Evolutionary conservation across 2,329 filamentous ascomycete genomes (phyloP).

Genomic region (Scytalidium lignicola): DNA sequence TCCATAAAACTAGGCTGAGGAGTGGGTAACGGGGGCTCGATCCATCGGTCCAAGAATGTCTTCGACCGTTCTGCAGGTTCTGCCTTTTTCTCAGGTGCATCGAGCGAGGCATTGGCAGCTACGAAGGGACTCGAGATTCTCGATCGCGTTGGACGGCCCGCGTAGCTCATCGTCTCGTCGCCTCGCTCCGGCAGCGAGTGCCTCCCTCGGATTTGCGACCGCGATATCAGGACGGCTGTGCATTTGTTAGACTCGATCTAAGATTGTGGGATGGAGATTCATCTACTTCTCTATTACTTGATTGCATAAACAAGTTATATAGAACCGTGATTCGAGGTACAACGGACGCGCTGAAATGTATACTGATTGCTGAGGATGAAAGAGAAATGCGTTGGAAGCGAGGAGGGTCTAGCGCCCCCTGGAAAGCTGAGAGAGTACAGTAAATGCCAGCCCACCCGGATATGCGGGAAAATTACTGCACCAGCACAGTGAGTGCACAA

Average conservation of each 20-base stretch:
- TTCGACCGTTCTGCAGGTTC: conserved; percentile 13
- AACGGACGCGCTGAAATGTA: conserved; percentile 12
- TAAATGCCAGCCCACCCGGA: not conserved
- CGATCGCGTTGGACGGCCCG: conserved; percentile 20
- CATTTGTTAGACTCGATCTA: conserved; percentile 16
- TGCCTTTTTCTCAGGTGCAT: conserved; percentile 6
- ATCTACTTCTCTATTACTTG: conserved; percentile 17
- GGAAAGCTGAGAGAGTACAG: not conserved
- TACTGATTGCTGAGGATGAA: not conserved
- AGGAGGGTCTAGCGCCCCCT: not conserved
- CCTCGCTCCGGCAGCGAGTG: conserved; percentile 10
- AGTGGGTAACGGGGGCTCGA: conserved; percentile 49
- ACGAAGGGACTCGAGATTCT: conserved; percentile 23
- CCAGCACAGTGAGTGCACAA: not conserved
- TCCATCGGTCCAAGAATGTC: conserved; percentile 38
- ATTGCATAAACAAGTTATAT: conserved; percentile 13
- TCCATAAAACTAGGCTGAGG: conserved; percentile 71
- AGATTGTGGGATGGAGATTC: conserved; percentile 1
- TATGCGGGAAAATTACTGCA: not conserved
- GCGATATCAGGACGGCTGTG: conserved; percentile 15
- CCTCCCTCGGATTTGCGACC: conserved; percentile 13
- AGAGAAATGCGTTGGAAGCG: not conserved
- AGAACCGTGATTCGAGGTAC: conserved; percentile 11
- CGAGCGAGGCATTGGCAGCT: conserved; percentile 8
- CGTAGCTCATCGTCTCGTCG: conserved; percentile 10